Evolutionary conservation across 2,329 filamentous ascomycete species (phyloP).

Genomic region (Neonectria sp.): DNA sequence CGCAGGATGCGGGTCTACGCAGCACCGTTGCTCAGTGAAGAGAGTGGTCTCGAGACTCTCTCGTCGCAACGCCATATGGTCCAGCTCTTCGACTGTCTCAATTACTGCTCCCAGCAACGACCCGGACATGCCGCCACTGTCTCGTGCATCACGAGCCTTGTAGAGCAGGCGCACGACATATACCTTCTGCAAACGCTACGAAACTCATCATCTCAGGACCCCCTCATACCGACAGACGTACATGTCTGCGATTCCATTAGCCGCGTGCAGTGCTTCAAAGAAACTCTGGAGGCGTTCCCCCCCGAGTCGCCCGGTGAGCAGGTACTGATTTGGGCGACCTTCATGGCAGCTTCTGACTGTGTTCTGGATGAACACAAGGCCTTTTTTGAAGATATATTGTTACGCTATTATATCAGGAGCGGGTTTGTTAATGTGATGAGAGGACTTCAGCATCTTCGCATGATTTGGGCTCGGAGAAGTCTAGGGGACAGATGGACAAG

Average conservation of each 20-base stretch:
- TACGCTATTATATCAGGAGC: no score
- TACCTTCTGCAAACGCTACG: constrained; percentile 78
- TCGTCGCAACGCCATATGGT: constrained; percentile 23
- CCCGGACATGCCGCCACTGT: constrained; percentile 83
- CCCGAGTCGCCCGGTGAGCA: constrained; percentile 16
- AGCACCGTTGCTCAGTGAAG: constrained; percentile 25
- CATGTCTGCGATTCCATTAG: constrained; percentile 15
- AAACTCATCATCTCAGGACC: not conserved
- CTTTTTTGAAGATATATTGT: no score
- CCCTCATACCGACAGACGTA: not conserved
- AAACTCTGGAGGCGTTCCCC: constrained; percentile 4
- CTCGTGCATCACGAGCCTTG: constrained; percentile 83
- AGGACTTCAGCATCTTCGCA: no score
- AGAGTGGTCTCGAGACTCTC: constrained; percentile 16
- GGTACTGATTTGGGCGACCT: no score
- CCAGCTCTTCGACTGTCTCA: constrained; percentile 20
- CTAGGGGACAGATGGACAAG: constrained; percentile 32
- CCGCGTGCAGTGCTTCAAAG: constrained; percentile 34
- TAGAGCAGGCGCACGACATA: constrained; percentile 85
- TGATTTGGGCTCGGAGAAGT: constrained; percentile 26
- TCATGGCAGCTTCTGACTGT: no score
- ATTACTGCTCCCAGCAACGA: constrained; percentile 67
- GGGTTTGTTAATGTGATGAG: no score
- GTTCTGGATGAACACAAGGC: no score
- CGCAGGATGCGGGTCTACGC: constrained; percentile 30